Conservation (phyloP, 768 basidiomycete genomes). For the Panellus pusillus region DNA sequence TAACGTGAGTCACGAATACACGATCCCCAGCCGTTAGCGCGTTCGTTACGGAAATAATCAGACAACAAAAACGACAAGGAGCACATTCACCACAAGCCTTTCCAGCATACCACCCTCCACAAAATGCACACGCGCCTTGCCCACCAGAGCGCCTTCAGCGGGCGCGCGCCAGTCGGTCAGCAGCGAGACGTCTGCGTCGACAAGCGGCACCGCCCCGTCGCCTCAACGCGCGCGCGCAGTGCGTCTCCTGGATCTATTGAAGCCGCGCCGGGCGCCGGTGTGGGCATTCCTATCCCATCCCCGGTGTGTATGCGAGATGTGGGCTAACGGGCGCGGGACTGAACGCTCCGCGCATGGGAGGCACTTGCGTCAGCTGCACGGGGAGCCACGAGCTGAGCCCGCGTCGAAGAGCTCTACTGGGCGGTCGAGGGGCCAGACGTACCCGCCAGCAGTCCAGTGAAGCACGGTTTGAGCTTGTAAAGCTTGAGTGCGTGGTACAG, state of each 20-base stretch:
- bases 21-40: too few species aligned
- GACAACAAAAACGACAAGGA: slow-evolving; percentile 70
- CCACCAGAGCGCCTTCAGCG: slow-evolving; percentile 38
- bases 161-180: slow-evolving; percentile 45
- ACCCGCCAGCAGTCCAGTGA: slow-evolving; percentile 81
- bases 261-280: slow-evolving; percentile 11
- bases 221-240: slow-evolving; percentile 59
- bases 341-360: slow-evolving; percentile 42
- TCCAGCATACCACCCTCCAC: slow-evolving; percentile 65
- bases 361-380: slow-evolving; percentile 18
- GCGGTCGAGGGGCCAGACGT: slow-evolving; percentile 75
- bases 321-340: slow-evolving; percentile 33
- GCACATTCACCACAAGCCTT: slow-evolving; percentile 74
- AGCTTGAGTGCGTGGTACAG: slow-evolving; percentile 76
- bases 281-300: too few species aligned
- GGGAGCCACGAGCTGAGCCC: slow-evolving; percentile 25
- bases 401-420: slow-evolving; percentile 60
- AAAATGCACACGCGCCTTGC: slow-evolving; percentile 71
- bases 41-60: slow-evolving; percentile 29
- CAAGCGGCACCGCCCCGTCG: slow-evolving; percentile 64
- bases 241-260: slow-evolving; percentile 21
- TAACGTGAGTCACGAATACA: too few species aligned
- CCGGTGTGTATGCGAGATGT: neutral
- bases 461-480: slow-evolving; percentile 72
- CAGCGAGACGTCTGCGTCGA: slow-evolving; percentile 61